A percentile compares a stretch with the other conserved stretches of the same genome.
phyloP scores from a whole-genome alignment of 164 flowering plant species.

The Saururus chinensis region DNA sequence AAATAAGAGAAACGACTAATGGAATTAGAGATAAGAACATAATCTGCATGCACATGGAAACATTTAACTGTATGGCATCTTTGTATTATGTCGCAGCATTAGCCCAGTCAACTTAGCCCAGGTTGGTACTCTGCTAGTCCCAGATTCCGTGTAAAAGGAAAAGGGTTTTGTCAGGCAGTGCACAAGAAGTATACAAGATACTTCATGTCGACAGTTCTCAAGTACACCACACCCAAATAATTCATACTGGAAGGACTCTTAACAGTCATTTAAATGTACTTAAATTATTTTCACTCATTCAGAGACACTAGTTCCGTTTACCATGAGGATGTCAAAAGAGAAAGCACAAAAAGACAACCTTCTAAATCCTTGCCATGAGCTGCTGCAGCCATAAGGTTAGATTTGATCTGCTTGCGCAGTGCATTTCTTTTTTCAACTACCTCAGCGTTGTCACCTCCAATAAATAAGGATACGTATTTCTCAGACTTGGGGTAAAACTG shows the following conservation, averaged over 20 bases:
- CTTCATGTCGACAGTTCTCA: no score
- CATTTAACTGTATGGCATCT: no score
- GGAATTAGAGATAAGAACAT: not conserved
- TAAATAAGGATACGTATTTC: slow-evolving; percentile 80
- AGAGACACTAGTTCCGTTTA: not conserved
- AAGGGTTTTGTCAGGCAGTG: no score
- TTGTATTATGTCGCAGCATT: no score
- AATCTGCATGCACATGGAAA: not conserved
- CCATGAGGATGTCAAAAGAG: not conserved
- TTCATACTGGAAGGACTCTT: no score
- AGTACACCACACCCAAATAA: no score
- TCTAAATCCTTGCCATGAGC: slow-evolving; percentile 96
- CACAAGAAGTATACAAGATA: no score
- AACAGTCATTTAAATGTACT: not conserved
- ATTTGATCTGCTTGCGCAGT: slow-evolving; percentile 85
- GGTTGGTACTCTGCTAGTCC: no score
- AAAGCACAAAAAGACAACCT: slow-evolving; percentile 39
- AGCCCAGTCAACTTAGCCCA: no score
- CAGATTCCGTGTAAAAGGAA: no score
- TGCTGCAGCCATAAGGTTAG: slow-evolving; percentile 78
- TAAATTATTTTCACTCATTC: no score
- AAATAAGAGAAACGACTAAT: not conserved
- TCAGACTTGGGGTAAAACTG: slow-evolving; percentile 97
- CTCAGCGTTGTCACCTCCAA: slow-evolving; percentile 66
- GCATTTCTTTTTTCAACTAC: slow-evolving; percentile 61